Percentiles rank a stretch among this genome's conserved stretches.
phyloP scores from a whole-genome alignment of 768 basidiomycete genomes.

The Leccinum subgranulosum region DNA sequence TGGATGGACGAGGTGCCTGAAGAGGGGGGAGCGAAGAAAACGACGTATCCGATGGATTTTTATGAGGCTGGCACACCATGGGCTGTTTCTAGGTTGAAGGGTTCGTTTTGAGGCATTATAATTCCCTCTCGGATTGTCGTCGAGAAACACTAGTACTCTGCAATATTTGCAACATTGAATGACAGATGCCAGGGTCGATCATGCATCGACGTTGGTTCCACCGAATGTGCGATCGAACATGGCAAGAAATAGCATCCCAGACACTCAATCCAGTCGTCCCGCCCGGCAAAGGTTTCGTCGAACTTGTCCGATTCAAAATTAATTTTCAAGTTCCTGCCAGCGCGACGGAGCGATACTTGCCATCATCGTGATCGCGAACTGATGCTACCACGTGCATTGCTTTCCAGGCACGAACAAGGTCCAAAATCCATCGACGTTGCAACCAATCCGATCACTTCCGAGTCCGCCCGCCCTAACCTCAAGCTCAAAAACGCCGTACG shows the following conservation, averaged over 20 bases:
- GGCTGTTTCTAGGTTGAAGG: slow-evolving; percentile 63
- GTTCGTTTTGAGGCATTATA: slow-evolving; percentile 35
- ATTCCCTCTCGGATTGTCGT: not conserved
- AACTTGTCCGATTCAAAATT: slow-evolving; percentile 14
- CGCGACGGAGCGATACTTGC: slow-evolving; percentile 14
- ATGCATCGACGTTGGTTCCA: no score
- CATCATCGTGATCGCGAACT: not conserved
- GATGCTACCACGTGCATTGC: no score
- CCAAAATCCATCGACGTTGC: no score
- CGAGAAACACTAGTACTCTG: no score
- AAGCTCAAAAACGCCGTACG: slow-evolving; percentile 40
- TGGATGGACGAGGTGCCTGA: slow-evolving; percentile 54
- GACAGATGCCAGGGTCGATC: no score
- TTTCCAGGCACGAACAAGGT: no score
- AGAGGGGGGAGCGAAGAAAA: slow-evolving; percentile 14
- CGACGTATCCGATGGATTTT: slow-evolving; percentile 93
- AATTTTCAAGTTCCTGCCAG: not conserved
- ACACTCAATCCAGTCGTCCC: not conserved
- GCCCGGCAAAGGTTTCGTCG: slow-evolving; percentile 19
- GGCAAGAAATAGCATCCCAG: no score
- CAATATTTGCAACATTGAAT: no score
- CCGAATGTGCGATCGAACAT: no score
- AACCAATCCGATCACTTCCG: slow-evolving; percentile 13
- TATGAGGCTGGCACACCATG: slow-evolving; percentile 80
- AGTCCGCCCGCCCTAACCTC: no score